These are phyloP conservation scores for Jasminum sambac DNA, from an alignment of 257 asterid species.

Conservation along the genomic window DNA sequence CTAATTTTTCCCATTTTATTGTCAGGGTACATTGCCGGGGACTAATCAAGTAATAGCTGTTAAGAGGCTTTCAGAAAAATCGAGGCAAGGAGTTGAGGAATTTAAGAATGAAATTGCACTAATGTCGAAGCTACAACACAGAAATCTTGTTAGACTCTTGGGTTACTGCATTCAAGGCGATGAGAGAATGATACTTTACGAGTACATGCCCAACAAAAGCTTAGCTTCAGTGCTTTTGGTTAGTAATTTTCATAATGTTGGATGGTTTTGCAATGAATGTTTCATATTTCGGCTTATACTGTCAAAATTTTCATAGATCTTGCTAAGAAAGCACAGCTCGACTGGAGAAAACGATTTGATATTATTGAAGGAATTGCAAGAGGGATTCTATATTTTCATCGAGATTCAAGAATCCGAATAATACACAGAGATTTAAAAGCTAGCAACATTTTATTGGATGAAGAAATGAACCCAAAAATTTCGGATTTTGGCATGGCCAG, in stretches of 20 bases:
- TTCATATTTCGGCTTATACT: not conserved
- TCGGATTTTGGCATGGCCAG: conserved; percentile 97
- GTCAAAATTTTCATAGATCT: conserved; percentile 40
- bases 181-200: conserved; percentile 74
- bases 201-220: conserved; percentile 92
- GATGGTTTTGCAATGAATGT: not conserved
- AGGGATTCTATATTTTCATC: conserved; percentile 85
- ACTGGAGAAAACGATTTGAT: conserved; percentile 60
- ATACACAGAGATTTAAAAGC: conserved; percentile 86
- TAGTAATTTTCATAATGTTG: conserved; percentile 25
- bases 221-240: conserved; percentile 73
- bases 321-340: conserved; percentile 50
- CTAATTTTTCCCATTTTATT: not conserved
- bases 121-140: conserved; percentile 78
- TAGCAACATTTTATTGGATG: conserved; percentile 83
- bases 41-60: conserved; percentile 77
- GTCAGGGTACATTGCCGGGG: conserved; percentile 64
- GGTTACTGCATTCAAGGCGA: conserved; percentile 86
- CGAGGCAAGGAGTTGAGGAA: conserved; percentile 81
- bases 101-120: conserved; percentile 74
- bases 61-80: conserved; percentile 74
- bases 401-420: conserved; percentile 85
- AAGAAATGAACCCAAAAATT: conserved; percentile 87
- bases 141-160: conserved; percentile 77
- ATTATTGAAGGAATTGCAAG: conserved; percentile 89